Conservation (phyloP, 1,284 basidiomycete genomes). For the Trichosporon asahii region DNA sequence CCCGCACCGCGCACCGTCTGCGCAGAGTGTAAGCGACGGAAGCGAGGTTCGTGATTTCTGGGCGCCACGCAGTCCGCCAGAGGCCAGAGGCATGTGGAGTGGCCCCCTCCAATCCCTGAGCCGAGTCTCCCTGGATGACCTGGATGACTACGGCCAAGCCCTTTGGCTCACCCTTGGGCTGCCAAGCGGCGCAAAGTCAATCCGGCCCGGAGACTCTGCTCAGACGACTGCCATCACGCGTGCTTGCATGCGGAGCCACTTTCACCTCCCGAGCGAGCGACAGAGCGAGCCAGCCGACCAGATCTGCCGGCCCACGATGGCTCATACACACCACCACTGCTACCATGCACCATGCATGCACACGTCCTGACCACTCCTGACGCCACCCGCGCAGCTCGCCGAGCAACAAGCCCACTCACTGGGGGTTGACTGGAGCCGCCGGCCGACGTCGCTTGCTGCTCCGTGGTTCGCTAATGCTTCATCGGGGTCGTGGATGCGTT, state of each 20-base stretch:
- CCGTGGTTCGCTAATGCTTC: no score
- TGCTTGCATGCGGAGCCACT: neutral
- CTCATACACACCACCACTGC: no score
- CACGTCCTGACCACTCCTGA: no score
- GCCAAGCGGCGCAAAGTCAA: neutral
- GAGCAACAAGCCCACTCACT: no score
- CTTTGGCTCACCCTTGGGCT: no score
- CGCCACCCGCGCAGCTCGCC: no score
- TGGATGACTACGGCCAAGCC: neutral
- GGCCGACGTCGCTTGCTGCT: no score
- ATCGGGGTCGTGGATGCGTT: no score
- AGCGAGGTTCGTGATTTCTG: slow-evolving; percentile 3
- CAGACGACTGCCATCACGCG: neutral
- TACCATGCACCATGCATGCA: neutral
- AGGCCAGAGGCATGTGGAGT: neutral
- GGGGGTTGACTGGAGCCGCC: no score
- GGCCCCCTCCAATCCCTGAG: neutral
- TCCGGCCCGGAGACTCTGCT: neutral
- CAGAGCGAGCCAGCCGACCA: neutral
- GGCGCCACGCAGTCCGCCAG: no score
- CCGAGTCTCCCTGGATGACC: neutral
- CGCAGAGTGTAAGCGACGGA: neutral
- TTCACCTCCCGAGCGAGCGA: neutral
- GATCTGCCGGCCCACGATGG: neutral
- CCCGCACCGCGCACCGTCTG: no score